These are phyloP conservation scores for Angomonas deanei DNA, from an alignment of 208 protist species.

Conservation along the genomic window DNA sequence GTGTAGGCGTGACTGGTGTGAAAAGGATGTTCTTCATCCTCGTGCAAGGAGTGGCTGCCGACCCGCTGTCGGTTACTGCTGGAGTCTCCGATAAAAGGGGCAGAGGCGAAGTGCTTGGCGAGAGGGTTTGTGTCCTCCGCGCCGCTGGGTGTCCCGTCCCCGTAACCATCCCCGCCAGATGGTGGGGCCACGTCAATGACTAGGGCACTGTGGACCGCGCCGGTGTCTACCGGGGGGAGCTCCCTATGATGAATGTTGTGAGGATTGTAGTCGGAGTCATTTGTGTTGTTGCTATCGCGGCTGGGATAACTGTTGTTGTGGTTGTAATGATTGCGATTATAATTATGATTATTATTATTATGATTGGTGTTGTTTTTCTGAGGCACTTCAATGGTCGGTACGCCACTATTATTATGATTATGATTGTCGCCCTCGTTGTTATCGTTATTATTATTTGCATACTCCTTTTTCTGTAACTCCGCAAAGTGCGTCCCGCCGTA, in stretches of 20 bases:
- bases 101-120: constrained; percentile 4
- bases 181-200: not conserved
- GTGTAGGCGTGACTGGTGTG: not conserved
- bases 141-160: not conserved
- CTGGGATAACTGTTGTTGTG: too few relatives aligned
- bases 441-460: too few relatives aligned
- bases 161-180: not conserved
- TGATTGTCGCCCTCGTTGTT: too few relatives aligned
- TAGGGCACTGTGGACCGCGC: not conserved
- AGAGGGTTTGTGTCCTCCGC: not conserved
- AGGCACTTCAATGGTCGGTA: too few relatives aligned
- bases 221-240: not conserved
- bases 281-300: too few relatives aligned
- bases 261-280: not conserved
- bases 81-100: not conserved
- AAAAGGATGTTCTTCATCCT: not conserved
- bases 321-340: too few relatives aligned
- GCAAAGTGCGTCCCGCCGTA: too few relatives aligned
- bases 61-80: not conserved
- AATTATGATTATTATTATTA: too few relatives aligned
- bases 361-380: too few relatives aligned
- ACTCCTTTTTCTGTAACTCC: too few relatives aligned
- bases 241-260: not conserved
- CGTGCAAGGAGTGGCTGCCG: not conserved
- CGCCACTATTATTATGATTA: too few relatives aligned